Base-by-base conservation (phyloP, 2,329 filamentous ascomycete genomes). In the Colletotrichum cuscutae region DNA sequence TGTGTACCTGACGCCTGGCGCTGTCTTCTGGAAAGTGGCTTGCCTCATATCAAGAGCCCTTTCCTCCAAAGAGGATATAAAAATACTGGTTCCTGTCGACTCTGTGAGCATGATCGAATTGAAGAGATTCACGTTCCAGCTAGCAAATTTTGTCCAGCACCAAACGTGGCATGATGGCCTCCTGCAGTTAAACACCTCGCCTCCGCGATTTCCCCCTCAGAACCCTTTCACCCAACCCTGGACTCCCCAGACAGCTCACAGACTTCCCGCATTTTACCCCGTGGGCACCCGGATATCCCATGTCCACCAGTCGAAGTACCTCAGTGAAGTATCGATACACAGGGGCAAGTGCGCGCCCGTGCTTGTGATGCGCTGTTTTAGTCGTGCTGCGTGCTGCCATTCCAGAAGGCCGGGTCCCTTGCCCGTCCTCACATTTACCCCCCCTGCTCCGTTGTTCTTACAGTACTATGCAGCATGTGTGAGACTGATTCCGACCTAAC, bases 341-440 rank as follows among this genome's bases (percentile, higher is more conserved):
- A 11, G 24, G 32, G 32, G 57, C n/a, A 49, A 35, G 32, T 59
- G 22, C 24, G 49, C 26, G 64, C 63, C 64, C 37, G 65, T 68
- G 65, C 69, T 66, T 60, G 58, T 24, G 35, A 46, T 64, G 65
- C 54, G 54, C 60, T 70, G 66, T 71, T 56, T 65, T 70, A 60
- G 66, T 52, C 53, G 13, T 35, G 53, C 54, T 35, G 64, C 64
- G 30, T 53, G 56, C 63, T 49, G 54, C 37, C 32, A 60, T 72
- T 72, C 70, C 70, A 72, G 42, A 54, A 60, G 46, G 65, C 70
- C 65, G 70, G 70, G 66, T 73, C 49, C 66, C 66, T 70, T 72
- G 59, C 63, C 63, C n/a, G 7, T 28, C 19, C 26, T 58, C 37
- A 42, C 8, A 8, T 24, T 32, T 12, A 5, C 32, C 19, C n/a